These are phyloP conservation scores for Blastomyces emzantsi DNA, from an alignment of 2,329 filamentous ascomycete species.

Conservation along the genomic window DNA sequence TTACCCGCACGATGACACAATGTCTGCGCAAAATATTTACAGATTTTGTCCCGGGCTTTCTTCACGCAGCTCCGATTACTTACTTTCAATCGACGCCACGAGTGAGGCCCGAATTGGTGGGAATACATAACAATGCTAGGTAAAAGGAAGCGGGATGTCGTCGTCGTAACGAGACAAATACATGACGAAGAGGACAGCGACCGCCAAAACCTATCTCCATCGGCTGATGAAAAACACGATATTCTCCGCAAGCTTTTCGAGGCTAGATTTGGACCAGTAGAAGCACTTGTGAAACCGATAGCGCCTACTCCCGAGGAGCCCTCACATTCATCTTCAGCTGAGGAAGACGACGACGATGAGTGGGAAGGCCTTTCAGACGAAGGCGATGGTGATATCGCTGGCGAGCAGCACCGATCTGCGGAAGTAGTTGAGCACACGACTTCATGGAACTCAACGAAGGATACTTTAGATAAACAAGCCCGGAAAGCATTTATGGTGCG, in stretches of 20 bases:
- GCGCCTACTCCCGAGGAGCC: constrained; percentile 10
- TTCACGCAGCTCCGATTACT: neutral
- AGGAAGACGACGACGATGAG: constrained; percentile 29
- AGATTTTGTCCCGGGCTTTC: neutral
- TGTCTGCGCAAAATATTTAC: neutral
- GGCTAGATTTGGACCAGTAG: constrained; percentile 70
- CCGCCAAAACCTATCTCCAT: constrained; percentile 16
- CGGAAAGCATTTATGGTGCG: constrained; percentile 70
- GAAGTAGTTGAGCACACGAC: constrained; percentile 56
- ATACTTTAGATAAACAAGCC: constrained; percentile 55
- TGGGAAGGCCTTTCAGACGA: constrained; percentile 54
- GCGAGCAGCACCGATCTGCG: constrained; percentile 32
- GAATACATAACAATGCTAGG: constrained; percentile 30
- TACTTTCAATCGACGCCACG: neutral
- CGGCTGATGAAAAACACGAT: constrained; percentile 54
- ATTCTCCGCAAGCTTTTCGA: constrained; percentile 82
- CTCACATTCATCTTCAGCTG: constrained; percentile 10
- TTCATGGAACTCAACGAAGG: constrained; percentile 35
- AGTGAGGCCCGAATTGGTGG: neutral
- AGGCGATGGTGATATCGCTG: constrained; percentile 32
- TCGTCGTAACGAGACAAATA: constrained; percentile 23
- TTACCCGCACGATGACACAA: neutral
- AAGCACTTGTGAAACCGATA: constrained; percentile 25
- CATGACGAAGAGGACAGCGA: constrained; percentile 20
- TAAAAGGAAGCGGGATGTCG: constrained; percentile 42